Conservation (phyloP, 257 asterid species). For the Lycium ferocissimum region DNA sequence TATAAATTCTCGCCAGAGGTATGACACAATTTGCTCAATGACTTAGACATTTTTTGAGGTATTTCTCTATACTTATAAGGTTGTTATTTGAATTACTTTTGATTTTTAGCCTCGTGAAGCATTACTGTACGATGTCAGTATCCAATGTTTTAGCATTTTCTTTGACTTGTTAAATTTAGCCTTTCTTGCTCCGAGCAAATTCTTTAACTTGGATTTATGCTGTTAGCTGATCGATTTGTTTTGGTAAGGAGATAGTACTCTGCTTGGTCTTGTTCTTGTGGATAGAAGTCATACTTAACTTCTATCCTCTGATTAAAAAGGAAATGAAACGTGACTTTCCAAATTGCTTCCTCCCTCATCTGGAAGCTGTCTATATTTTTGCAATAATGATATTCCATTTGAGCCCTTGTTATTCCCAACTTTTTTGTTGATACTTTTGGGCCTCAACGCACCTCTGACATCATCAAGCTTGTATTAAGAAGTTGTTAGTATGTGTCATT, state of each 20-base stretch:
- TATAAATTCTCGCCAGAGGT: constrained; percentile 56
- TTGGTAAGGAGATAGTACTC: neutral
- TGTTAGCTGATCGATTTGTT: constrained; percentile 13
- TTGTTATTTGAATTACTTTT: neutral
- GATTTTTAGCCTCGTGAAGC: constrained; percentile 17
- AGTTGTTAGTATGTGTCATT: constrained; percentile 20
- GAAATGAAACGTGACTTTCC: neutral
- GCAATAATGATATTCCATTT: neutral
- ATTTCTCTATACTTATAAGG: neutral
- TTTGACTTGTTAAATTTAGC: neutral
- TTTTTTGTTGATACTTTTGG: neutral
- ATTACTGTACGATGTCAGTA: constrained; percentile 16
- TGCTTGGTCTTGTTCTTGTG: neutral
- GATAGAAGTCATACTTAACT: neutral
- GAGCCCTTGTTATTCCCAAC: neutral
- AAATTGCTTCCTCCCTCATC: neutral
- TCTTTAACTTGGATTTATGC: constrained; percentile 22
- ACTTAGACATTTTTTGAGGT: constrained; percentile 21
- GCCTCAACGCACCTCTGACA: neutral
- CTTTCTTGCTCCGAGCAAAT: constrained; percentile 19
- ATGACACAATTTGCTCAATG: constrained; percentile 29
- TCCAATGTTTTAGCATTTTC: constrained; percentile 5
- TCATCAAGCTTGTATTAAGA: constrained; percentile 19
- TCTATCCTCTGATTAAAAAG: neutral
- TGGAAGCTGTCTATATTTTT: neutral